Evolutionary conservation across 495 filamentous ascomycete species (phyloP).

Genomic region (Copromyces sp.): DNA sequence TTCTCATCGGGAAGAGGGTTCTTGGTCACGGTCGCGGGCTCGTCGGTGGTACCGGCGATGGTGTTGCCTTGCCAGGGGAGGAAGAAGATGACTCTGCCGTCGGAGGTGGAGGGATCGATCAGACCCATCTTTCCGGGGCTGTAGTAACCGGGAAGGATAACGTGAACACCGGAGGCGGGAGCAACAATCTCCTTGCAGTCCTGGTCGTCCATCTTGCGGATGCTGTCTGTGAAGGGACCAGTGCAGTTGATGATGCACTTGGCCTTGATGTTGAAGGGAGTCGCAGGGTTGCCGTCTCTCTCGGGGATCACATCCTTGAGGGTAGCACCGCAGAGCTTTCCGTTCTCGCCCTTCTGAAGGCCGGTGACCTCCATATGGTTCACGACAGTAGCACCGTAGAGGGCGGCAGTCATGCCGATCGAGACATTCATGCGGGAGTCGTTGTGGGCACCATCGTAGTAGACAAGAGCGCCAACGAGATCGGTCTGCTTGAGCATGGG

Average conservation of each 20-base stretch:
- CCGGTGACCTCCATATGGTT: constrained; percentile 88
- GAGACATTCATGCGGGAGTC: constrained; percentile 98
- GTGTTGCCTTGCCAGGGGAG: constrained; percentile 99
- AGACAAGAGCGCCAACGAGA: constrained; percentile 83
- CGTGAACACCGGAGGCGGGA: constrained; percentile 86
- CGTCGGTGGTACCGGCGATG: constrained; percentile 93
- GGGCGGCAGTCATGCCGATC: constrained; percentile 85
- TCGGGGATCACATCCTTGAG: constrained; percentile 66
- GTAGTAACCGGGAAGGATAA: constrained; percentile 93
- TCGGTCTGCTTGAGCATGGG: constrained; percentile 91
- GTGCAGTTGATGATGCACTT: constrained; percentile 96
- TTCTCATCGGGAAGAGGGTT: constrained; percentile 84
- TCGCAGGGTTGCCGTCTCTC: constrained; percentile 32
- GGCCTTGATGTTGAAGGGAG: constrained; percentile 67
- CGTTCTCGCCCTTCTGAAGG: constrained; percentile 68
- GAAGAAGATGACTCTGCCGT: constrained; percentile 98
- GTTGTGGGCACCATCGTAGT: constrained; percentile 98
- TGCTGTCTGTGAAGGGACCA: constrained; percentile 87
- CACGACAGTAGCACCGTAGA: constrained; percentile 86
- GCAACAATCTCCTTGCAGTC: constrained; percentile 77
- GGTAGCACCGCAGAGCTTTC: constrained; percentile 68
- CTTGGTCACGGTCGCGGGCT: constrained; percentile 65
- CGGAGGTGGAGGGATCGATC: constrained; percentile 88
- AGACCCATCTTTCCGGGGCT: constrained; percentile 92
- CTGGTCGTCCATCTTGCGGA: constrained; percentile 79